These are phyloP conservation scores for Leucocoprinus leucothites DNA, from an alignment of 768 basidiomycete species.

Conservation along the genomic window DNA sequence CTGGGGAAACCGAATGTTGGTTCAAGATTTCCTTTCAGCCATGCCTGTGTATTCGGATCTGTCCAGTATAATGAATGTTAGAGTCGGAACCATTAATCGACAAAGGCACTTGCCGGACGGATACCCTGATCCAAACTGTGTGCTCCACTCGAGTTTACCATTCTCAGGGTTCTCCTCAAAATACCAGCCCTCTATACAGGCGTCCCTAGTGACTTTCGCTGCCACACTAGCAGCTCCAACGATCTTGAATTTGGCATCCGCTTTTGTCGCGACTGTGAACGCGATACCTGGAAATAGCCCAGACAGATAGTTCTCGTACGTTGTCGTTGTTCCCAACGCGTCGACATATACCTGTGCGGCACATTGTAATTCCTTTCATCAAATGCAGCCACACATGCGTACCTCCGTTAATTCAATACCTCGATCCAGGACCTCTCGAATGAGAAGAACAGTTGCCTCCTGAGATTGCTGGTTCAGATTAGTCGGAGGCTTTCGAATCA, in stretches of 20 bases:
- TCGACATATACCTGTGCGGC: conserved; percentile 81
- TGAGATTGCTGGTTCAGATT: conserved; percentile 90
- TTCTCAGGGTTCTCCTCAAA: conserved; percentile 59
- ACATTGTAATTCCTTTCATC: background rate
- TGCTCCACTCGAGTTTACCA: conserved; percentile 24
- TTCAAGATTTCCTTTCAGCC: conserved; percentile 74
- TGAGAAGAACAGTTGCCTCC: conserved; percentile 86
- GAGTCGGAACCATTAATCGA: background rate
- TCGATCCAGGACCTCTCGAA: conserved; percentile 76
- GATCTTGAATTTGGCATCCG: conserved; percentile 95
- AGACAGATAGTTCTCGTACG: conserved; percentile 83
- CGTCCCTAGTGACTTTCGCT: conserved; percentile 94
- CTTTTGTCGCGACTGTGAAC: conserved; percentile 90
- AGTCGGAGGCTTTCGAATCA: conserved; percentile 78
- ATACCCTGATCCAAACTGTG: conserved; percentile 78
- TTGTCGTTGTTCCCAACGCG: conserved; percentile 83
- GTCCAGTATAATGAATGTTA: background rate
- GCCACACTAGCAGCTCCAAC: conserved; percentile 98
- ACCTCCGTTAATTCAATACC: conserved; percentile 83
- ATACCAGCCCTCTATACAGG: conserved; percentile 82
- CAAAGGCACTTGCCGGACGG: conserved; percentile 61
- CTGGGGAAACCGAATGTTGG: conserved; percentile 92
- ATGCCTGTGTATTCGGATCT: conserved; percentile 93
- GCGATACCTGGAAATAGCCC: conserved; percentile 76
- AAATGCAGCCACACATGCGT: conserved; percentile 7